Percentiles rank a stretch among this genome's conserved stretches.
phyloP scores from a whole-genome alignment of 768 basidiomycete species.

The Leccinum disarticulatum region DNA sequence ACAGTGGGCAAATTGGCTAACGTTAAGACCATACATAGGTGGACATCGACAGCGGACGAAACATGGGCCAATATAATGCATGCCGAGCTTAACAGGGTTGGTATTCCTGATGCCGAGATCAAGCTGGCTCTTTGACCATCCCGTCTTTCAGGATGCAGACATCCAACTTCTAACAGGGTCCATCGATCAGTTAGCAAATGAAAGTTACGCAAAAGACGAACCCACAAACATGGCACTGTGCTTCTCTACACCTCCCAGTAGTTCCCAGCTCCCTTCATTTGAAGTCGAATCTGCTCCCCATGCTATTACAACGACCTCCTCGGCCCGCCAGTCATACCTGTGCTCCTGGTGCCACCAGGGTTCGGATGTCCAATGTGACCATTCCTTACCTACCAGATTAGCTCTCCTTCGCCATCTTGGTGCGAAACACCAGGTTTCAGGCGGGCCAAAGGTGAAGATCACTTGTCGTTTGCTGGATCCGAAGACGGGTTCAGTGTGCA shows the following conservation, averaged over 20 bases:
- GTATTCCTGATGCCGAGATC: not conserved
- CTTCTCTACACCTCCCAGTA: not conserved
- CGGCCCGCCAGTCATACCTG: not conserved
- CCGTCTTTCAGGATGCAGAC: not conserved
- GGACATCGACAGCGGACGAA: not conserved
- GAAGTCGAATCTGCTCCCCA: not conserved
- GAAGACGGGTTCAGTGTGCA: conserved; percentile 7
- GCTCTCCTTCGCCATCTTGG: conserved; percentile 21
- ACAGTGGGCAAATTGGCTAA: not conserved
- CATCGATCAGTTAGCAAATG: conserved; percentile 1
- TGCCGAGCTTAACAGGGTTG: not conserved
- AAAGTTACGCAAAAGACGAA: not conserved
- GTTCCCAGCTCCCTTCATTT: not conserved
- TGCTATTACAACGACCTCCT: not conserved
- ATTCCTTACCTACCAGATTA: conserved; percentile 1
- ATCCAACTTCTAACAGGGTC: not conserved
- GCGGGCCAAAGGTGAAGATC: not conserved
- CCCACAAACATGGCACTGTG: not conserved
- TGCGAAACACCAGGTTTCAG: conserved; percentile 8
- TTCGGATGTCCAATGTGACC: not conserved
- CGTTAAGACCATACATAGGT: not conserved
- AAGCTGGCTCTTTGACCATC: not conserved
- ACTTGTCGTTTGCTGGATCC: conserved; percentile 14
- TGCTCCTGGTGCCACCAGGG: conserved; percentile 17
- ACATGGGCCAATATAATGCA: not conserved